These are phyloP conservation scores for Rhizopus delemar DNA, from an alignment of 371 early-diverging fungal genomes.

Conservation along the genomic window DNA sequence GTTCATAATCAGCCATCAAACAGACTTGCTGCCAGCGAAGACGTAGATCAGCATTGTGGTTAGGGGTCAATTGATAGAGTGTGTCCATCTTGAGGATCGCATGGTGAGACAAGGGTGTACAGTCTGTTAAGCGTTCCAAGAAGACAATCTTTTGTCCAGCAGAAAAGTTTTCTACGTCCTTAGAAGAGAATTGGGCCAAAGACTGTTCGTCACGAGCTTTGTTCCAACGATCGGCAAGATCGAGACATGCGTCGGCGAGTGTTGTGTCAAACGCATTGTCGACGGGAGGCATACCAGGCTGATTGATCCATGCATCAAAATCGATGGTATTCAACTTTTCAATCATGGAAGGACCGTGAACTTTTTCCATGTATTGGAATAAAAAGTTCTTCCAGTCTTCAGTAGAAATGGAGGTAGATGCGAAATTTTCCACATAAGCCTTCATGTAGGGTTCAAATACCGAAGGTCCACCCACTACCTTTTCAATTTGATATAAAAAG, in stretches of 20 bases:
- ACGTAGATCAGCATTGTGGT: conserved; percentile 84
- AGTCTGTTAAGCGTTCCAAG: conserved; percentile 76
- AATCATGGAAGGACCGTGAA: conserved; percentile 66
- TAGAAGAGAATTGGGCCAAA: conserved; percentile 56
- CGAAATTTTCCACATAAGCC: conserved; percentile 81
- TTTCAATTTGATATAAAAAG: conserved; percentile 89
- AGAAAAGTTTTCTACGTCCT: conserved; percentile 67
- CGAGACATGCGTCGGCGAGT: conserved; percentile 76
- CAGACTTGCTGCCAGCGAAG: conserved; percentile 88
- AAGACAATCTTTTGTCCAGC: conserved; percentile 85
- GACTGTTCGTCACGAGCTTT: conserved; percentile 48
- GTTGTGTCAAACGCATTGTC: conserved; percentile 81
- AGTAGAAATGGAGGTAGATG: conserved; percentile 85
- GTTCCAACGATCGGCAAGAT: conserved; percentile 80
- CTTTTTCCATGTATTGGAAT: conserved; percentile 67
- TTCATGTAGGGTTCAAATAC: conserved; percentile 86
- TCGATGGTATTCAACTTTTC: conserved; percentile 74
- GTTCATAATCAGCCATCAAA: conserved; percentile 75
- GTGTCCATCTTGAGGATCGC: conserved; percentile 72
- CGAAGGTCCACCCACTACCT: conserved; percentile 79
- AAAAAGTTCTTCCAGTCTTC: conserved; percentile 84
- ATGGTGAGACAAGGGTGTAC: conserved; percentile 63
- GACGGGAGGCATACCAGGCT: conserved; percentile 89
- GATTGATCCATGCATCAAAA: conserved; percentile 89
- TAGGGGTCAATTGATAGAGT: conserved; percentile 68